Base-by-base conservation (phyloP, 2,329 filamentous ascomycete species). In the Penicillium sp. region DNA sequence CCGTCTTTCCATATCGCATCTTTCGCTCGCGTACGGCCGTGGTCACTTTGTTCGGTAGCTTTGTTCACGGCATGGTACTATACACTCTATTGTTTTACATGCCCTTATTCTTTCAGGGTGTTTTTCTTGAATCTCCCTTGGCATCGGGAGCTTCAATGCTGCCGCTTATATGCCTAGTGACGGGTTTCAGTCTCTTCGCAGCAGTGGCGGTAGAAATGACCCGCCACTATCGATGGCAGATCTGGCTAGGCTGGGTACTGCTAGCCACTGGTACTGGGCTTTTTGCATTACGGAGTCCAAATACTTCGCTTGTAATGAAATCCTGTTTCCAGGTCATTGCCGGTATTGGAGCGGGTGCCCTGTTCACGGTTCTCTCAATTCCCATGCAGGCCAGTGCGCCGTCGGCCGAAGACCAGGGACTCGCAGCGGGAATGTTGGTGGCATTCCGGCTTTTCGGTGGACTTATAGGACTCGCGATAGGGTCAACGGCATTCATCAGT, bases 261-360 rank as follows among this genome's bases (percentile, higher is more conserved):
- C 28, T 55, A 3, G 80, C 81, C 0, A 61, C 83, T 20, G 35
- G 49, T 9, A 52, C 49, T 26, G 49, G 23, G 2, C 38, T 52
- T 5, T 28, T 52, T 20, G 49, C 67, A 83, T 40, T 82, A 84
- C 63, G 81, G 81, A 52, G 76, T 80, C 56, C 69, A n/a, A 18
- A 20, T 8, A 30, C 23, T 33, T 48, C 24, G 20, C 18, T 45
- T 18, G 7, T 30, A 3, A 8, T 35, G 7, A 52, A 33, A 45
- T 21, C 18, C 4, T 8, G 26, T 26, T 33, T 58, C 9, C 56
- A 48, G 23, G 42, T 57, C 9, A 26, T 45, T 40, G 52, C 23
- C 33, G 62, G 61, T 11, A 57, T 63, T 28, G 55, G 63, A 18
- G 52, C 63, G 5, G 42, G 56, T 8, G 12, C 24, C n/a, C 24